A percentile compares a stretch with the other conserved stretches of the same genome.
Evolutionary conservation across 2,329 filamentous ascomycete species (phyloP).

Genomic region (Zopfia rhizophila): DNA sequence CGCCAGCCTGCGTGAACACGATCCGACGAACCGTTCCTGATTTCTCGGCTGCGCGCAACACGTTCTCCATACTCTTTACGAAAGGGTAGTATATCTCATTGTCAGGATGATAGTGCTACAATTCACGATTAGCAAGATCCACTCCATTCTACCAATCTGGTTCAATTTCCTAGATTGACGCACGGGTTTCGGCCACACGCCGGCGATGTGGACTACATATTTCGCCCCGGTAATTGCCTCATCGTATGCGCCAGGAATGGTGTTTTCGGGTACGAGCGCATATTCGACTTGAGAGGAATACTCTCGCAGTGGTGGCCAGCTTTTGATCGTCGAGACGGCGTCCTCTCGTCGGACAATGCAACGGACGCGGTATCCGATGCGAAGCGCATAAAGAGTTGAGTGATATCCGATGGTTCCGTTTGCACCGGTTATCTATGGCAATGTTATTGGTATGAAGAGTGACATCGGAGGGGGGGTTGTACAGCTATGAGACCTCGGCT

Average conservation of each 20-base stretch:
- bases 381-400: conserved; percentile 38
- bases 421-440: conserved; percentile 44
- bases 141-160: background rate
- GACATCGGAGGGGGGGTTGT: conserved; percentile 1
- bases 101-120: conserved; percentile 42
- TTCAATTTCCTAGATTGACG: background rate
- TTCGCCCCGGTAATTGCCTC: conserved; percentile 33
- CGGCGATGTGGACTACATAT: conserved; percentile 45
- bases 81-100: conserved; percentile 46
- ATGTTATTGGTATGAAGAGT: background rate
- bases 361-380: conserved; percentile 42
- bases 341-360: conserved; percentile 43
- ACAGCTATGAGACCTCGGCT: conserved; percentile 30
- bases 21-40: conserved; percentile 37
- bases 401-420: conserved; percentile 49
- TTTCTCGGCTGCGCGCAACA: conserved; percentile 38
- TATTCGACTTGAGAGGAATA: conserved; percentile 34
- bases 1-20: conserved; percentile 48
- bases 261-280: conserved; percentile 42
- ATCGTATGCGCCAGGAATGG: conserved; percentile 38
- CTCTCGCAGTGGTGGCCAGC: conserved; percentile 38
- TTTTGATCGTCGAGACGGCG: conserved; percentile 36
- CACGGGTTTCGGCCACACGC: conserved; percentile 45
- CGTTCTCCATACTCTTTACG: conserved; percentile 42
- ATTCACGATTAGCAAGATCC: background rate